Conservation (phyloP, 1,139 yeast genomes). For the Pichia sp. region DNA sequence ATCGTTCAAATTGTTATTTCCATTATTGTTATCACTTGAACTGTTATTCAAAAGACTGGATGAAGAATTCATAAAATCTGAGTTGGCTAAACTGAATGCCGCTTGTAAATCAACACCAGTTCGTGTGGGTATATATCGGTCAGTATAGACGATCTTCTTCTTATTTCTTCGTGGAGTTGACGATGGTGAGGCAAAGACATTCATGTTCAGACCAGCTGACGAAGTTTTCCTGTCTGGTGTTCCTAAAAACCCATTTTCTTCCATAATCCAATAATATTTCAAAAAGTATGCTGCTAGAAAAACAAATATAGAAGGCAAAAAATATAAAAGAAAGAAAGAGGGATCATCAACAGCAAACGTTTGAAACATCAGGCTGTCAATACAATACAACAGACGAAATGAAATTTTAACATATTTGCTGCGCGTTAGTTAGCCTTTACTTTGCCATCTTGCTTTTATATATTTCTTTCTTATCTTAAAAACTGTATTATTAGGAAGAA, state of each 20-base stretch:
- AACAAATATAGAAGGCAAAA: too few species aligned
- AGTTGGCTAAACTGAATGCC: conserved; percentile 58
- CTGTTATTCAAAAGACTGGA: conserved; percentile 1
- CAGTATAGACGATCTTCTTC: conserved; percentile 54
- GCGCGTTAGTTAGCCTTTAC: neutral
- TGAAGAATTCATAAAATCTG: conserved; percentile 11
- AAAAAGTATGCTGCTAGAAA: too few species aligned
- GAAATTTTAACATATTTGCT: neutral
- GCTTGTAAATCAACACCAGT: conserved; percentile 85
- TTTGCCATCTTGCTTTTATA: too few species aligned
- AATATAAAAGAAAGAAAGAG: too few species aligned
- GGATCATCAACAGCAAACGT: too few species aligned
- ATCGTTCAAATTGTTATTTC: conserved; percentile 41
- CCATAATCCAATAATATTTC: neutral
- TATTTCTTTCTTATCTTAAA: too few species aligned
- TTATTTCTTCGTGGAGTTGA: conserved; percentile 33
- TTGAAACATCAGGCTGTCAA: too few species aligned
- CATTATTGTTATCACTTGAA: neutral
- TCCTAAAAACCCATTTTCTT: conserved; percentile 13
- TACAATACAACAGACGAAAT: too few species aligned
- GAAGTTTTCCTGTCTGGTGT: conserved; percentile 17
- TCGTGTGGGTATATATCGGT: conserved; percentile 80
- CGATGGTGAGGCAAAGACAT: conserved; percentile 22
- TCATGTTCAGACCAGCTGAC: conserved; percentile 8
- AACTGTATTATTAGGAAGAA: too few species aligned